Percentiles rank a stretch among this genome's conserved stretches.
These are phyloP conservation scores for Halteria grandinella DNA, from an alignment of 73 alveolate genomes.

Conservation along the genomic window DNA sequence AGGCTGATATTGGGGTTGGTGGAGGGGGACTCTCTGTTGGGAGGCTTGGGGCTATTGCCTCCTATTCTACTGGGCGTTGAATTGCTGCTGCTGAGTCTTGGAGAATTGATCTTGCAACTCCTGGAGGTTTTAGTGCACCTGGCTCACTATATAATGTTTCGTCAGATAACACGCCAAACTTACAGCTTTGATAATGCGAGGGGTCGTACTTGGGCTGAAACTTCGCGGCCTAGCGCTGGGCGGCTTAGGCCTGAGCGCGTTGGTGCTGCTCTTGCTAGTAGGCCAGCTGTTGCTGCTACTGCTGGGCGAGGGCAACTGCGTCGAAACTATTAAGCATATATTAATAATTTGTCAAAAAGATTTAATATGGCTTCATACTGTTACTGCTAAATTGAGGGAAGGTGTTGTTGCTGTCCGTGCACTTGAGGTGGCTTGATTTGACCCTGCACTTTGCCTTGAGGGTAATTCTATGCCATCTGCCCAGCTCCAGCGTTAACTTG, in stretches of 20 bases:
- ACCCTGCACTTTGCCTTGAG: too few relatives aligned
- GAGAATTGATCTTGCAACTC: background rate
- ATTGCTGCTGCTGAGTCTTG: slow-evolving; percentile 1
- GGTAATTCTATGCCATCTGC: too few relatives aligned
- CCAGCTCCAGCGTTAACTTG: too few relatives aligned
- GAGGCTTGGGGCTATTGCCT: slow-evolving; percentile 1
- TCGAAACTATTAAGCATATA: background rate
- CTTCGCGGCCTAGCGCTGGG: background rate
- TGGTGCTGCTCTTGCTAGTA: background rate
- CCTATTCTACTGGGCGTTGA: background rate
- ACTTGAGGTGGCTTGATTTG: too few relatives aligned
- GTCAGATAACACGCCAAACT: background rate
- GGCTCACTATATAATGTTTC: background rate
- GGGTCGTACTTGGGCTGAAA: slow-evolving; percentile 19
- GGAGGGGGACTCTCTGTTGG: slow-evolving; percentile 36
- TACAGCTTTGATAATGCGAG: slow-evolving; percentile 6
- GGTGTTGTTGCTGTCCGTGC: slow-evolving; percentile 1
- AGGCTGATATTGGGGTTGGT: background rate
- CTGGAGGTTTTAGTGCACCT: background rate
- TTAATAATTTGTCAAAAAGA: background rate
- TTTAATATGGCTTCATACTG: background rate
- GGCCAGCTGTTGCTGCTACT: background rate
- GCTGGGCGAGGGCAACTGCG: background rate
- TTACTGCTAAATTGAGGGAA: background rate
- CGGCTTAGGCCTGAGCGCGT: background rate